Percentiles rank a stretch among this genome's conserved stretches.
Conservation (phyloP, 768 basidiomycete genomes). For the Tubosaeta sp. region DNA sequence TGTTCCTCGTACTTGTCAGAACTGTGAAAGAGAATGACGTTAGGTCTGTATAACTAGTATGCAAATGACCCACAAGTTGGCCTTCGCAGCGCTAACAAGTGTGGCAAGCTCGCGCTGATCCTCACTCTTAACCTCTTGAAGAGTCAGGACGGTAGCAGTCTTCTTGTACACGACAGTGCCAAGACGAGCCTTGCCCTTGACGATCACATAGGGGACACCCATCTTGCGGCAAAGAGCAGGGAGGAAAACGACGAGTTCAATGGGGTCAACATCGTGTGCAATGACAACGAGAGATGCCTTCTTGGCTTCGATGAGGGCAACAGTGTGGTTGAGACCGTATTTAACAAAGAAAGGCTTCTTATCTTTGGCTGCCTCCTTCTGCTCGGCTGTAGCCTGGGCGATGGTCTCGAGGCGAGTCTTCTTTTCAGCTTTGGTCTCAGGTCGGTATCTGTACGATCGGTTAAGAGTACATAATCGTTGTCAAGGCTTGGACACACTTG, state of each 20-base stretch:
- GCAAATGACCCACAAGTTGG: slow-evolving; percentile 78
- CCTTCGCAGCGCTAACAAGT: slow-evolving; percentile 89
- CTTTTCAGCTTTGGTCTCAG: slow-evolving; percentile 96
- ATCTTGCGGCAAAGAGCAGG: slow-evolving; percentile 99
- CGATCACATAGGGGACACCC: slow-evolving; percentile 98
- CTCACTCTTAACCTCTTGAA: slow-evolving; percentile 94
- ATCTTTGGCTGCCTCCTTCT: slow-evolving; percentile 70
- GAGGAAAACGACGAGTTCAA: slow-evolving; percentile 97
- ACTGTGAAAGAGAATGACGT: slow-evolving; percentile 36
- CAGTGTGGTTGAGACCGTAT: slow-evolving; percentile 95
- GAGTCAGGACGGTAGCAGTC: slow-evolving; percentile 85
- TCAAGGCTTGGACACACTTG: slow-evolving; percentile 47
- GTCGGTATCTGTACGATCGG: slow-evolving; percentile 52
- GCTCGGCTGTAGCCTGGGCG: slow-evolving; percentile 75
- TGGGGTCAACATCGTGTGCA: slow-evolving; percentile 97
- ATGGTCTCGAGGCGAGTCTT: slow-evolving; percentile 82
- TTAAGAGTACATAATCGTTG: not conserved
- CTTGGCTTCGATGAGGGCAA: slow-evolving; percentile 95
- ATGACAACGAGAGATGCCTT: slow-evolving; percentile 95
- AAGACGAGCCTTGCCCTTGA: slow-evolving; percentile 97
- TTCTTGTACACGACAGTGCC: slow-evolving; percentile 99
- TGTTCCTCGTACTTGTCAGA: slow-evolving; percentile 92
- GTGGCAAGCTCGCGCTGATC: slow-evolving; percentile 92
- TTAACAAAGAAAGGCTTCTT: slow-evolving; percentile 97
- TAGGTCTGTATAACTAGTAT: not conserved